Evolutionary conservation across 2,329 filamentous ascomycete species (phyloP), one percentile per base, ranked within the genome.

Genomic region (Biscogniauxia sp.): DNA sequence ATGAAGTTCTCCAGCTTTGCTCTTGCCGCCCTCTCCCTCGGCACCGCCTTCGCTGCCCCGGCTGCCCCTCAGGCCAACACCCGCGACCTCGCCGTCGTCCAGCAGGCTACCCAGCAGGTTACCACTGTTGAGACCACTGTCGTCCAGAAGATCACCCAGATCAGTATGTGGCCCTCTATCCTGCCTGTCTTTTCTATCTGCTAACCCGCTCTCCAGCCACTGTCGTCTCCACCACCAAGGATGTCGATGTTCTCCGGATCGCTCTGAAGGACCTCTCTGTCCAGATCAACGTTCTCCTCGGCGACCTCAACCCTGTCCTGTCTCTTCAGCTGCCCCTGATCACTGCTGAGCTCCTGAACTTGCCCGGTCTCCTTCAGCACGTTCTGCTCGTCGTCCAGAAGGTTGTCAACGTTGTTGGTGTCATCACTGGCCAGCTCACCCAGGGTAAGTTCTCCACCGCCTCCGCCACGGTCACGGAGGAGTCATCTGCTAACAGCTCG

Each of bases 1-100:
- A 74, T 74, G 72, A 70, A 72, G 68, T 73, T 74, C 71, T 64
- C 68, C 58, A 73, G 60, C 60, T 66, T 71, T 66, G 64, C 66
- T 57, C 62, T 73, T 54, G 69, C 69, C 61, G 72, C 72, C 61
- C 63, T 74, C 60, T 69, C 72, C 28, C 50, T 72, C 54, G 71
- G 72, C 68, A 70, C 71, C 62, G 70, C 71, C 64, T 54, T 73
- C 56, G 72, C 71, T 49, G 65, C 61, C 52, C 69, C 70, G 51
- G 59, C 67, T 19, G 37, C 53, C 45, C 57, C 63, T 60, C 57
- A 62, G 59, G 37, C 53, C 51, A 41, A 61, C 6, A 58, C 50
- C 49, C 58, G 62, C 57, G 64, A 61, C 51, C 52, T 64, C 20
- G 23, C 61, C 17, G 37, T 63, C 61, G 62, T 69, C 54, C 28